Evolutionary conservation across 768 basidiomycete genomes (phyloP).

Genomic region (Trametes cubensis): DNA sequence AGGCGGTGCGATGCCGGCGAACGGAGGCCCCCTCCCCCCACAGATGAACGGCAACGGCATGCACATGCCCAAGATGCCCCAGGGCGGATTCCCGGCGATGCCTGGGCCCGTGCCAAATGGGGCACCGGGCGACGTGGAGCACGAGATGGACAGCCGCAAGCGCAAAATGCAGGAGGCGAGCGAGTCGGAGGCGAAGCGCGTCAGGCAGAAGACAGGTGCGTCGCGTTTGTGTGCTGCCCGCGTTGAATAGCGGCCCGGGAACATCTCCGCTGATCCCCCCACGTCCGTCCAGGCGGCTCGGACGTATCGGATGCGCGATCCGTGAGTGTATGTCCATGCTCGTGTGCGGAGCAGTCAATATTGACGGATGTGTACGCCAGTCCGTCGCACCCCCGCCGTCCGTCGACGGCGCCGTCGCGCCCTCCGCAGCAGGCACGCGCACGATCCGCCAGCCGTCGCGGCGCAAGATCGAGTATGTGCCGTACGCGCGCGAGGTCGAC

Average conservation of each 20-base stretch:
- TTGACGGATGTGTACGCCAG: conserved; percentile 5
- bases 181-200: conserved; percentile 69
- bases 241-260: neutral
- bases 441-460: conserved; percentile 41
- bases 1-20: conserved; percentile 16
- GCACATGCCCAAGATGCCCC: conserved; percentile 9
- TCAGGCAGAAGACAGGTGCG: conserved; percentile 72
- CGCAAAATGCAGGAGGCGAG: conserved; percentile 66
- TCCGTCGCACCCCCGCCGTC: conserved; percentile 28
- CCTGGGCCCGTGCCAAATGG: conserved; percentile 8
- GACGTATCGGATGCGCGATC: conserved; percentile 34
- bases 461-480: conserved; percentile 88
- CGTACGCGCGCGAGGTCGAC: conserved; percentile 73
- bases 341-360: neutral
- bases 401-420: conserved; percentile 8
- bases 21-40: neutral
- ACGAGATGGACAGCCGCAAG: conserved; percentile 67
- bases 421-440: conserved; percentile 9
- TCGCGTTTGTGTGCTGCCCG: conserved; percentile 3
- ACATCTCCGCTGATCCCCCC: conserved; percentile 8
- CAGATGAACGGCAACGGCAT: conserved; percentile 18
- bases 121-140: conserved; percentile 44
- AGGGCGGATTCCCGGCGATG: conserved; percentile 8
- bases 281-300: conserved; percentile 26
- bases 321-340: neutral